Evolutionary conservation across 768 basidiomycete species (phyloP).

Genomic region (Tricholoma bakamatsutake): DNA sequence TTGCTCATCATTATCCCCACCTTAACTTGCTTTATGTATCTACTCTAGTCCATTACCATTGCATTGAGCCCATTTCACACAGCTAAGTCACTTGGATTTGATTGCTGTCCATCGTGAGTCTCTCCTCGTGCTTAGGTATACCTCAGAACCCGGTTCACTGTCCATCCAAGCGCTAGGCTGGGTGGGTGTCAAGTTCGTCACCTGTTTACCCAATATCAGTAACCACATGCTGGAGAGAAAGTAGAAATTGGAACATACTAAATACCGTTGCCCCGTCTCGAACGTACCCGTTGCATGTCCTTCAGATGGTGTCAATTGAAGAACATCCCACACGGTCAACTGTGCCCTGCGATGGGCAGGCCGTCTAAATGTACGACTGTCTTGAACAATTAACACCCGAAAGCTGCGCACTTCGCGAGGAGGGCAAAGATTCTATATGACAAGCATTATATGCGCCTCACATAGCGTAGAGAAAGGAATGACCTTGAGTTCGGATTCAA

Average conservation of each 20-base stretch:
- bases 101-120: constrained; percentile 54
- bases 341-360: constrained; percentile 59
- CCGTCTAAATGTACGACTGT: constrained; percentile 47
- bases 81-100: constrained; percentile 15
- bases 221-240: background rate
- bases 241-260: constrained; percentile 37
- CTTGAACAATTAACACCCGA: constrained; percentile 64
- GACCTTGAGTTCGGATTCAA: constrained; percentile 73
- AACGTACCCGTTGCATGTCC: constrained; percentile 46
- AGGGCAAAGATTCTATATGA: constrained; percentile 52
- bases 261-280: constrained; percentile 57
- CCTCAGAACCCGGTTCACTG: constrained; percentile 49
- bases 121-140: constrained; percentile 64
- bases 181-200: constrained; percentile 69
- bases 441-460: background rate
- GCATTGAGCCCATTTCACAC: background rate
- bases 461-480: constrained; percentile 13
- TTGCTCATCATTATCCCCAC: background rate
- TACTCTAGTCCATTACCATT: background rate
- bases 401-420: constrained; percentile 72
- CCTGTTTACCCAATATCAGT: constrained; percentile 18
- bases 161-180: constrained; percentile 71
- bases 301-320: constrained; percentile 44
- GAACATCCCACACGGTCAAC: constrained; percentile 80
- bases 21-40: background rate